Conservation (phyloP, 495 filamentous ascomycete species). For the Symbiotaphrina buchneri region DNA sequence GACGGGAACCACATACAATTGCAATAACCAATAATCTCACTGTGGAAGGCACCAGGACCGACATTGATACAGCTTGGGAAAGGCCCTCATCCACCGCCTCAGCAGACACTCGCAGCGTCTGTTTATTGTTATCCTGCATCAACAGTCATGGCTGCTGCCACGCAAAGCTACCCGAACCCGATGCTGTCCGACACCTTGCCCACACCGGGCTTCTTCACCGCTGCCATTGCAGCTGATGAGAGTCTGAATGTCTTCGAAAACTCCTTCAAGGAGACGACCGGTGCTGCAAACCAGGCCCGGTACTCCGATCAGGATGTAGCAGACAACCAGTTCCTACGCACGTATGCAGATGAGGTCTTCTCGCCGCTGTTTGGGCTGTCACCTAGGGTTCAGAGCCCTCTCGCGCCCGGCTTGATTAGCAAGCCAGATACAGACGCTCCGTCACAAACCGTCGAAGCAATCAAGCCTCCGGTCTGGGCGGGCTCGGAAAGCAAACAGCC, state of each 20-base stretch:
- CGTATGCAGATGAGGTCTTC: neutral
- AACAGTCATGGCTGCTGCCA: neutral
- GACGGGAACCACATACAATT: no score
- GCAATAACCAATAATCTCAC: no score
- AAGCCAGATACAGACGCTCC: neutral
- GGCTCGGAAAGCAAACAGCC: neutral
- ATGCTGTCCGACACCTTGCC: constrained; percentile 3
- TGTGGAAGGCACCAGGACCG: no score
- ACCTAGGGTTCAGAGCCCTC: neutral
- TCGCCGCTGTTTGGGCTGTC: constrained; percentile 4
- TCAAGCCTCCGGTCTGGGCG: neutral
- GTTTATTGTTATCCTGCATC: no score
- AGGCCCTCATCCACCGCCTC: no score
- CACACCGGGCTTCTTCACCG: constrained; percentile 5
- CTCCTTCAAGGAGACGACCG: constrained; percentile 1
- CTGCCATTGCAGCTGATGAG: constrained; percentile 1
- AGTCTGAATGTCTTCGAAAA: constrained; percentile 4
- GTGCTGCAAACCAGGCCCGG: neutral
- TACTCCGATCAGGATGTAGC: neutral
- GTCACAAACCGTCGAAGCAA: neutral
- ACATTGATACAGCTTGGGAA: no score
- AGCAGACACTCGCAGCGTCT: no score
- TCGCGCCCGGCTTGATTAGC: no score
- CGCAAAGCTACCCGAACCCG: constrained; percentile 1
- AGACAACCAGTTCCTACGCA: neutral